Evolutionary conservation across 2,329 filamentous ascomycete genomes (phyloP).

Genomic region (Cladosporium sp.): DNA sequence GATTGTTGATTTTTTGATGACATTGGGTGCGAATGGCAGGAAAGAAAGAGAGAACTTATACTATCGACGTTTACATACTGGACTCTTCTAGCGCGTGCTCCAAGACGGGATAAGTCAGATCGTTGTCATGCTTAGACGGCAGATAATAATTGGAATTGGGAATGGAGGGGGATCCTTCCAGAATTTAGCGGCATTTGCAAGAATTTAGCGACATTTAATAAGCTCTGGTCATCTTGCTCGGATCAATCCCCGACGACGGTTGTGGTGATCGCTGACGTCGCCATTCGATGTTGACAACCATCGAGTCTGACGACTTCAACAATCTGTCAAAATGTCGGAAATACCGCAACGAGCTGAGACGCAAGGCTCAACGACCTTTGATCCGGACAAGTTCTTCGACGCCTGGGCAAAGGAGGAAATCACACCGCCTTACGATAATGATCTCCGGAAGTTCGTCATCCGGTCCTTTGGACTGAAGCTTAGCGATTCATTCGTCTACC

Average conservation of each 20-base stretch:
- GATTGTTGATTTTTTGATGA: constrained; percentile 20
- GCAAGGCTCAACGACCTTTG: constrained; percentile 45
- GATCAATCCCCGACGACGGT: neutral
- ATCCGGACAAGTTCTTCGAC: constrained; percentile 48
- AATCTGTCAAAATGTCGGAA: constrained; percentile 26
- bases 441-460: constrained; percentile 49
- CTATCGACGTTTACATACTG: constrained; percentile 4
- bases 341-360: constrained; percentile 38
- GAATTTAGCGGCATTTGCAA: constrained; percentile 6
- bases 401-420: constrained; percentile 44
- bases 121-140: constrained; percentile 17
- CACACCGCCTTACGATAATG: constrained; percentile 42
- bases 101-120: constrained; percentile 9
- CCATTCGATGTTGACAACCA: neutral
- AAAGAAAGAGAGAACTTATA: constrained; percentile 20
- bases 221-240: constrained; percentile 4
- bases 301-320: neutral
- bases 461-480: constrained; percentile 49
- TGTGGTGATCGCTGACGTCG: constrained; percentile 9
- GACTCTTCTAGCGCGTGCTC: constrained; percentile 11
- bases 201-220: neutral
- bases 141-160: neutral
- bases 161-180: neutral
- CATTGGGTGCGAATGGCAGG: constrained; percentile 20
- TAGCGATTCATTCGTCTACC: constrained; percentile 52